phyloP scores from a whole-genome alignment of 768 basidiomycete genomes.

The Boletus eberwhitei region DNA sequence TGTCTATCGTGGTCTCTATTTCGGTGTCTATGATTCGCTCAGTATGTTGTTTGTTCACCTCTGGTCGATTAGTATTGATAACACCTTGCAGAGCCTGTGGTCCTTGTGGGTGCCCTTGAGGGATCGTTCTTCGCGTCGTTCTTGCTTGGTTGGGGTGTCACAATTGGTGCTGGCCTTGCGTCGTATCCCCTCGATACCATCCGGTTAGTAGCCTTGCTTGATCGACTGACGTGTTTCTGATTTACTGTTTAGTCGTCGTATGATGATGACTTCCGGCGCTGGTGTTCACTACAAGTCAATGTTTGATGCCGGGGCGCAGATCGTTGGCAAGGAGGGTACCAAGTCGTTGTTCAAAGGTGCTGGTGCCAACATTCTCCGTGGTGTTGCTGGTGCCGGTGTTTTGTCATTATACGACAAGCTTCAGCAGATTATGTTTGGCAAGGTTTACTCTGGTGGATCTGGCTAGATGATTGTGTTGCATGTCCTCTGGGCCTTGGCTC shows the following conservation, averaged over 20 bases:
- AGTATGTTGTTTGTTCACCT: conserved; percentile 52
- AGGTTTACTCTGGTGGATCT: conserved; percentile 95
- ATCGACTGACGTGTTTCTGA: not conserved
- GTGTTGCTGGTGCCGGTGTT: conserved; percentile 99
- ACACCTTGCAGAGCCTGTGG: conserved; percentile 74
- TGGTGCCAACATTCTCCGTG: conserved; percentile 94
- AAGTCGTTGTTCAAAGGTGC: conserved; percentile 99
- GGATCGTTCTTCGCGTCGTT: conserved; percentile 98
- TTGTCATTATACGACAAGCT: conserved; percentile 99
- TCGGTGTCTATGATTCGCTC: conserved; percentile 94
- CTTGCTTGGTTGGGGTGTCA: conserved; percentile 97
- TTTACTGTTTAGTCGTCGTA: conserved; percentile 79
- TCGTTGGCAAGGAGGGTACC: conserved; percentile 91
- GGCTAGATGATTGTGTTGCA: conserved; percentile 20
- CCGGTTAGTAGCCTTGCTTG: conserved; percentile 42
- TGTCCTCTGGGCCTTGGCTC: conserved; percentile 29
- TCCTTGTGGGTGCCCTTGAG: conserved; percentile 92
- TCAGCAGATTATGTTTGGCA: conserved; percentile 94
- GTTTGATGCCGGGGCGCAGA: conserved; percentile 95
- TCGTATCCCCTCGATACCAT: conserved; percentile 94
- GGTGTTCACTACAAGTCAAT: conserved; percentile 98
- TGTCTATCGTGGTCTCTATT: conserved; percentile 99
- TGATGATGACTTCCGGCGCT: conserved; percentile 99
- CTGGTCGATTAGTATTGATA: conserved; percentile 27
- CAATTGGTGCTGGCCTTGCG: conserved; percentile 98